These are phyloP conservation scores for Apiotrichum laibachii DNA, from an alignment of 1,284 basidiomycete genomes.

Conservation along the genomic window DNA sequence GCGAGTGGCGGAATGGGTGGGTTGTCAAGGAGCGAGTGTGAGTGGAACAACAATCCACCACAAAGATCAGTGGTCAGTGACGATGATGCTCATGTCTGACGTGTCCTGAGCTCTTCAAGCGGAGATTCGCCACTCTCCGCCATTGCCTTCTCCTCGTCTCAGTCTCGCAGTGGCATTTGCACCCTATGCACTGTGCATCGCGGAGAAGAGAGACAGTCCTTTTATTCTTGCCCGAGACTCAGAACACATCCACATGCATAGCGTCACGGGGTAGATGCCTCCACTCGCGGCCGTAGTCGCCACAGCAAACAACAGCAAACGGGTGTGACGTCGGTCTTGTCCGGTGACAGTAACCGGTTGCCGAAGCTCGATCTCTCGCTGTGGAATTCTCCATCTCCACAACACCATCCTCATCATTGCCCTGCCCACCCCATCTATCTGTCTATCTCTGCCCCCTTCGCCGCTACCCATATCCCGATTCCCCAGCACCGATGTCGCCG, in stretches of 20 bases:
- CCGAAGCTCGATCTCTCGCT: neutral
- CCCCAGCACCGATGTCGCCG: constrained; percentile 14
- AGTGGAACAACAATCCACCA: no score
- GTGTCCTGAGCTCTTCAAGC: neutral
- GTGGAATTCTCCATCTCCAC: no score
- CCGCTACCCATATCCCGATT: neutral
- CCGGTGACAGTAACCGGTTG: constrained; percentile 1
- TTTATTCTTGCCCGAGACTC: no score
- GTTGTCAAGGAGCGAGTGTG: neutral
- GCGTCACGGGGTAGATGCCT: no score
- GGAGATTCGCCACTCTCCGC: neutral
- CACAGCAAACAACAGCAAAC: neutral
- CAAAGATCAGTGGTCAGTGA: no score
- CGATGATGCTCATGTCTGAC: neutral
- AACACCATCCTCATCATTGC: neutral
- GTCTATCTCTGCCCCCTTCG: neutral
- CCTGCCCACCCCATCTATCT: no score
- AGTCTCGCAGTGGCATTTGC: neutral
- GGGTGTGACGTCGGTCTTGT: constrained; percentile 2
- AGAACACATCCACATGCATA: no score
- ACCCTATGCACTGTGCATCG: no score
- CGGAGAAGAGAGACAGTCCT: no score
- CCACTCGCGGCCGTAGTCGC: neutral
- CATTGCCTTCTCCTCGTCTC: neutral
- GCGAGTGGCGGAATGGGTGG: neutral